Percentiles rank a stretch among this genome's conserved stretches.
phyloP scores from a whole-genome alignment of 805 yeast genomes.

The Candida sakaeoensis region DNA sequence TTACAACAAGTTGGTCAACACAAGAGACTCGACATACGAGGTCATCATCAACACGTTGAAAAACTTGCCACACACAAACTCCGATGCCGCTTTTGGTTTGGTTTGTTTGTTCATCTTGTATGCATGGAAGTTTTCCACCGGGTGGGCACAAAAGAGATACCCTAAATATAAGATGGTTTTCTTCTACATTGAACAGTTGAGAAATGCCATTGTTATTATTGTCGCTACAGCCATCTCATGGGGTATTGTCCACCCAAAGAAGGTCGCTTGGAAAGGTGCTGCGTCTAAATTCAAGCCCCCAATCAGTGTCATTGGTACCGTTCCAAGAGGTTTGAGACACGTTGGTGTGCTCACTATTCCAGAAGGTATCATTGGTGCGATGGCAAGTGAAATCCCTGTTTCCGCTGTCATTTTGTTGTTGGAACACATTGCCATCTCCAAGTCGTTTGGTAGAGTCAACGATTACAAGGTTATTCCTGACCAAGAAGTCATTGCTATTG shows the following conservation, averaged over 20 bases:
- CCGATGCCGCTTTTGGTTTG: constrained; percentile 89
- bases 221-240: constrained; percentile 81
- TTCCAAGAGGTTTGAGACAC: constrained; percentile 77
- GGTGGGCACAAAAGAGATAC: constrained; percentile 56
- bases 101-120: constrained; percentile 70
- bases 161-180: constrained; percentile 54
- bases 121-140: constrained; percentile 63
- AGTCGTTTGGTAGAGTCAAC: constrained; percentile 88
- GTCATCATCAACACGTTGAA: constrained; percentile 72
- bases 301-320: constrained; percentile 65
- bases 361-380: constrained; percentile 48
- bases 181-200: constrained; percentile 71
- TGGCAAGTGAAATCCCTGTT: constrained; percentile 82
- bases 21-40: constrained; percentile 65
- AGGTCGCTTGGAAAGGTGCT: constrained; percentile 26
- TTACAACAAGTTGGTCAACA: constrained; percentile 58
- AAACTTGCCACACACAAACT: constrained; percentile 60
- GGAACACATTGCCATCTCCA: constrained; percentile 91
- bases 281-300: constrained; percentile 35
- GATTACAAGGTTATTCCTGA: constrained; percentile 89
- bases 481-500: constrained; percentile 92
- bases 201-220: constrained; percentile 78
- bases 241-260: constrained; percentile 58
- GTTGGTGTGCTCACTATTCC: constrained; percentile 73
- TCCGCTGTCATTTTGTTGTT: constrained; percentile 76